Percentiles rank a stretch among this genome's conserved stretches.
Conservation (phyloP, 2,329 filamentous ascomycete species). For the Apiospora hydei region DNA sequence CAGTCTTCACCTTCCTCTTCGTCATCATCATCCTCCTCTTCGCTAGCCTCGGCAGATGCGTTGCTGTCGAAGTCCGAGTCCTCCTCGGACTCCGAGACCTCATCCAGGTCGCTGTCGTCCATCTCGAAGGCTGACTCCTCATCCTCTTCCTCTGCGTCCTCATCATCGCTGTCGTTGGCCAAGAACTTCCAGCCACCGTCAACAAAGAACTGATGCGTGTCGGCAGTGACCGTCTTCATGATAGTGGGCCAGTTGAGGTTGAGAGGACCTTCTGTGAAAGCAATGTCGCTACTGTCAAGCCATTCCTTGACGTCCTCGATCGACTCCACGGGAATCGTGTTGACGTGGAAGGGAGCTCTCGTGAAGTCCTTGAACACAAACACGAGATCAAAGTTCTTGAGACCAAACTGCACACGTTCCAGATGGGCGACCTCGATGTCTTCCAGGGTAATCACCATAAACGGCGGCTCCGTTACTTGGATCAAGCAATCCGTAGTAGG, state of each 20-base stretch:
- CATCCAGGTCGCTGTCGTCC: constrained; percentile 84
- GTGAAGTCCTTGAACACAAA: constrained; percentile 98
- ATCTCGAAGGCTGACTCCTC: constrained; percentile 95
- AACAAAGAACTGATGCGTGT: constrained; percentile 93
- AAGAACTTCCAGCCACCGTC: constrained; percentile 97
- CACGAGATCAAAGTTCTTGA: constrained; percentile 99
- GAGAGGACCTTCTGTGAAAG: constrained; percentile 91
- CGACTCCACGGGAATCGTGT: constrained; percentile 96
- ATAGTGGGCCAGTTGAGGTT: constrained; percentile 99
- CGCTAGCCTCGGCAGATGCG: constrained; percentile 80
- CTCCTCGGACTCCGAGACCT: constrained; percentile 80
- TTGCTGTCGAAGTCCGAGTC: constrained; percentile 95
- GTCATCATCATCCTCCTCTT: constrained; percentile 77
- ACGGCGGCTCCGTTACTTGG: constrained; percentile 95
- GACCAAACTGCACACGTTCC: constrained; percentile 93
- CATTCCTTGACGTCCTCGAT: constrained; percentile 97
- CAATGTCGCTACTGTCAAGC: constrained; percentile 94
- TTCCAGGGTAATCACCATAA: constrained; percentile 92
- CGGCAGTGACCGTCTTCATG: constrained; percentile 97
- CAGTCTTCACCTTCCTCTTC: constrained; percentile 87
- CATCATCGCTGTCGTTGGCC: constrained; percentile 84
- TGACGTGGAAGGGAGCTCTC: constrained; percentile 90
- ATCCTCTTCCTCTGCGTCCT: constrained; percentile 81
- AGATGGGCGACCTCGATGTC: constrained; percentile 97
- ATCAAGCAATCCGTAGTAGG: constrained; percentile 97